Percentiles rank a stretch among this genome's conserved stretches.
These are phyloP conservation scores for Podila epicladia DNA, from an alignment of 192 early-diverging fungal genomes.

Conservation along the genomic window DNA sequence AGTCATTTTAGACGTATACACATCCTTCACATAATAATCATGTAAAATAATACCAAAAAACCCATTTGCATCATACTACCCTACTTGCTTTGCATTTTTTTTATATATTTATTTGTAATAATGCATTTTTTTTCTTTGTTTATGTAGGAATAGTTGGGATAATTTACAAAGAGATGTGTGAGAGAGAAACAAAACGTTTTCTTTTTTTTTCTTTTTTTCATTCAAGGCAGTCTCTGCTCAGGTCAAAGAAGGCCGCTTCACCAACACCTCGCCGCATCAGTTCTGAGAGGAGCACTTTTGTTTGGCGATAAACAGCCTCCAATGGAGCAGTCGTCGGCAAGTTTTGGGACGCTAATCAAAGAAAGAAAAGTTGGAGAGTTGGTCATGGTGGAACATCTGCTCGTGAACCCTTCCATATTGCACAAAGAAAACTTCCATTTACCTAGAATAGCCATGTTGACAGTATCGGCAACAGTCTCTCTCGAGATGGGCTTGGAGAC, in stretches of 20 bases:
- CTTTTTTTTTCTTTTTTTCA: no score
- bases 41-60: no score
- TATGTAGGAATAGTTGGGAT: no score
- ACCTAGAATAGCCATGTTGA: constrained; percentile 78
- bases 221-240: no score
- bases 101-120: no score
- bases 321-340: constrained; percentile 65
- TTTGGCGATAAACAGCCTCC: constrained; percentile 59
- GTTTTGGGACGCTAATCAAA: constrained; percentile 59
- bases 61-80: no score
- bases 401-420: neutral
- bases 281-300: constrained; percentile 41
- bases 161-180: no score
- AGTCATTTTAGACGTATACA: no score
- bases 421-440: neutral
- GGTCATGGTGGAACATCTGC: neutral
- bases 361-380: neutral
- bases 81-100: no score
- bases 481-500: constrained; percentile 41
- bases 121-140: no score
- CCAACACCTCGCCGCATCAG: constrained; percentile 46
- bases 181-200: no score
- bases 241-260: constrained; percentile 54
- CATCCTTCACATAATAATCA: no score
- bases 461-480: constrained; percentile 66